A percentile compares a stretch with the other conserved stretches of the same genome.
Evolutionary conservation across 1,284 basidiomycete genomes (phyloP).

Genomic region (Leucocoprinus gongylophorus): DNA sequence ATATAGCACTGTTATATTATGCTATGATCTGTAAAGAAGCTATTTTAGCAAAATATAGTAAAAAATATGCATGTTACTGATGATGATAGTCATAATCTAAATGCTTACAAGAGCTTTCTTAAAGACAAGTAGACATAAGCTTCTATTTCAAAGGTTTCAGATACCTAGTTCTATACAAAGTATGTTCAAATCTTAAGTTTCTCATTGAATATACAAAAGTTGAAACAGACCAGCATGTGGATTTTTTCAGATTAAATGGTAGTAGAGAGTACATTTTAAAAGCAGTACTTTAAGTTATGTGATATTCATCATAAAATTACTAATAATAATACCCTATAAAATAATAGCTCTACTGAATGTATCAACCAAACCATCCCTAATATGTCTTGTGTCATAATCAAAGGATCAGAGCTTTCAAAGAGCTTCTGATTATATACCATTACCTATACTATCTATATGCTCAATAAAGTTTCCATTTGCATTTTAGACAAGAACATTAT

Average conservation of each 20-base stretch:
- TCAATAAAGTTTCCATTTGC: neutral
- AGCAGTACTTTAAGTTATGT: neutral
- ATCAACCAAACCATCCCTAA: slow-evolving; percentile 11
- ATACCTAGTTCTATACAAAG: neutral
- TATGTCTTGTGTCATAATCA: neutral
- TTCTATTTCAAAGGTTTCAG: neutral
- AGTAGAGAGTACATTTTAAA: neutral
- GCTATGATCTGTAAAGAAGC: neutral
- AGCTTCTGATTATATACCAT: neutral
- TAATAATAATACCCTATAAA: slow-evolving; percentile 4
- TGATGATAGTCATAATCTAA: neutral
- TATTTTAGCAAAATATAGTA: neutral
- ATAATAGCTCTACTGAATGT: slow-evolving; percentile 7
- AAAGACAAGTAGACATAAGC: neutral
- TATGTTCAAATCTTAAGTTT: neutral
- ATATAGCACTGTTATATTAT: neutral
- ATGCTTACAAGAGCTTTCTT: neutral
- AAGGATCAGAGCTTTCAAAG: neutral
- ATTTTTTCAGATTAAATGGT: neutral
- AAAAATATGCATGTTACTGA: neutral
- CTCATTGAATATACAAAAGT: neutral
- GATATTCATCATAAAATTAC: slow-evolving; percentile 11
- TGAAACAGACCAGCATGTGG: neutral
- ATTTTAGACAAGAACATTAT: neutral
- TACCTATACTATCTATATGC: neutral